Base-by-base conservation (phyloP, 306 rosid species). In the Astragalus membranaceus region DNA sequence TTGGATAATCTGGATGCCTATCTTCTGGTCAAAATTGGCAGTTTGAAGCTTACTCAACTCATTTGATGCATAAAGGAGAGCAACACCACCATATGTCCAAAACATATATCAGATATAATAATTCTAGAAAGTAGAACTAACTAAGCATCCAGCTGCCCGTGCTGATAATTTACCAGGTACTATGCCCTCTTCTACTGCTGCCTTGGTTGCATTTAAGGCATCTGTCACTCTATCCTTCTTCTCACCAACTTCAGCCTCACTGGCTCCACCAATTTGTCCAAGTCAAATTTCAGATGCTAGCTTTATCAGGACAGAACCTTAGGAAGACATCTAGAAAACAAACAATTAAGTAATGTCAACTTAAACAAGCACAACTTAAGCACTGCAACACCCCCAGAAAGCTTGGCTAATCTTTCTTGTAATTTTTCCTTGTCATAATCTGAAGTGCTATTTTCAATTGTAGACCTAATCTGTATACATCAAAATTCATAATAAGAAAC, bases 331-430 rank as follows among this genome's bases (percentile, higher is more conserved):
- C 9, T n/a, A 53, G 37, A 20, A 15, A 14, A 33, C 46, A 68
- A 44, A 14, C 8, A 41, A 55, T n/a, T 5, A 49, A 67, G 42
- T 16, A 10, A 72, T 43, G 36, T n/a, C 10, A 7, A 61, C 51
- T 1, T 39, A 10, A 75, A 64, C 16, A 49, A 46, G 41, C 78
- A 15, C 26, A 88, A 97, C 94, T 94, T 94, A 44, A 94, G 79
- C 29, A 94, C 97, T 0, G 98, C 98, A 58, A 94, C 98, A 72
- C 98, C 98, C 51, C 98, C 98, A 23, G 98, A 94, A 65, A 94
- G 95, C 73, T 90, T 94, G 42, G 97, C 98, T 52, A 94, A 75
- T 69, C 98, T 87, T 90, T 94, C 98, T 58, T 94, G 97, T 42
- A 94, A 77, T 70, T 94, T 94, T 52, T 94, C 98, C 84, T 81